Evolutionary conservation across 805 yeast genomes (phyloP).

Genomic region (Kazachstania viticola): DNA sequence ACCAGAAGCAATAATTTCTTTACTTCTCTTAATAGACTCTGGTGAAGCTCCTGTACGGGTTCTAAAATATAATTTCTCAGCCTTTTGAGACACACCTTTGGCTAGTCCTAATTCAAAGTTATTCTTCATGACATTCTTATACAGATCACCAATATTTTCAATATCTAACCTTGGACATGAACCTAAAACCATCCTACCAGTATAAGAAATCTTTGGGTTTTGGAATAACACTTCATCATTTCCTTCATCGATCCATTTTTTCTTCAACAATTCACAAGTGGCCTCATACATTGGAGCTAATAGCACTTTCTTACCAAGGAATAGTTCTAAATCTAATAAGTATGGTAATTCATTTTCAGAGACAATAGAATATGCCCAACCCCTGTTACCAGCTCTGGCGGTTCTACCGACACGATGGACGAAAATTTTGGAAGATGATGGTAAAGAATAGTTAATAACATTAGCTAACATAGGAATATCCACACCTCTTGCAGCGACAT

Average conservation of each 20-base stretch:
- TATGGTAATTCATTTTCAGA: conserved; percentile 83
- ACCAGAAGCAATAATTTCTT: conserved; percentile 59
- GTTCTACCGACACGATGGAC: conserved; percentile 98
- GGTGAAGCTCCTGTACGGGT: conserved; percentile 79
- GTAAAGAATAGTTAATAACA: conserved; percentile 83
- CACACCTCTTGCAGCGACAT: conserved; percentile 97
- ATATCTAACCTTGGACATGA: conserved; percentile 61
- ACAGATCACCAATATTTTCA: conserved; percentile 65
- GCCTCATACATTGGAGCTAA: conserved; percentile 60
- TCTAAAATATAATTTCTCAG: conserved; percentile 77
- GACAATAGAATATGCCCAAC: conserved; percentile 93
- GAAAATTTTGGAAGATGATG: conserved; percentile 86
- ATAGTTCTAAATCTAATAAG: conserved; percentile 77
- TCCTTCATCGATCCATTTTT: conserved; percentile 32
- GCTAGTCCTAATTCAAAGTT: conserved; percentile 59
- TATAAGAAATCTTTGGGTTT: conserved; percentile 57
- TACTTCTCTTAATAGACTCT: conserved; percentile 77
- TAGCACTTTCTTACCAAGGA: conserved; percentile 72
- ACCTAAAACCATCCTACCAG: conserved; percentile 73
- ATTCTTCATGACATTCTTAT: conserved; percentile 44
- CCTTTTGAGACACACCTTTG: conserved; percentile 66
- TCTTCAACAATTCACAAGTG: conserved; percentile 41
- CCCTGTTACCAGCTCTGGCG: conserved; percentile 96
- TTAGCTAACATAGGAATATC: conserved; percentile 95
- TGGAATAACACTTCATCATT: conserved; percentile 27